Conservation (phyloP, 148 eudicot species). For the Drosera capensis region DNA sequence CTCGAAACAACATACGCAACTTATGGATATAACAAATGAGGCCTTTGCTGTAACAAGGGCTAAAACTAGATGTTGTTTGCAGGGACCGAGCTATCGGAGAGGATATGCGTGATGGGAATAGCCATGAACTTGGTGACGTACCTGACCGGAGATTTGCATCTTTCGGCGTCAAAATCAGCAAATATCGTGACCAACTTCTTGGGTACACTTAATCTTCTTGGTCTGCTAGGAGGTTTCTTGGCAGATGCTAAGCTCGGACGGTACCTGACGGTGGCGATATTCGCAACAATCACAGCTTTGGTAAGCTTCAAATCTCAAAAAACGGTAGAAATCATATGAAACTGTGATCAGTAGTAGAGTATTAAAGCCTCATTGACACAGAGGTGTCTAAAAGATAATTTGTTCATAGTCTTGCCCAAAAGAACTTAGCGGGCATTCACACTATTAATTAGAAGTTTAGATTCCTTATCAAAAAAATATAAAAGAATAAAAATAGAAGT, state of each 20-base stretch:
- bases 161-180: constrained; percentile 27
- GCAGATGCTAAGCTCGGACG: constrained; percentile 42
- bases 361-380: background rate
- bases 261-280: constrained; percentile 29
- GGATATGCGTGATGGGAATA: constrained; percentile 2
- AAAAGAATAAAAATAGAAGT: too few species aligned
- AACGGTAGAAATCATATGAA: background rate
- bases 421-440: too few species aligned
- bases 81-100: too few species aligned
- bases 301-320: background rate
- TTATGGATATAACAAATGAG: background rate
- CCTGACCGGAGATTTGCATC: constrained; percentile 38
- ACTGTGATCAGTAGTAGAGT: background rate
- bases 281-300: background rate
- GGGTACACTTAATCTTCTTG: constrained; percentile 36
- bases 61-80: background rate
- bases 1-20: background rate
- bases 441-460: too few species aligned
- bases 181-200: constrained; percentile 35
- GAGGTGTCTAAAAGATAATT: too few species aligned
- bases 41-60: background rate
- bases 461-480: too few species aligned
- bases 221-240: constrained; percentile 41
- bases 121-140: constrained; percentile 15
- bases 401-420: too few species aligned